Base-by-base conservation (phyloP, 352 stramenopile genomes). In the Aphanomyces euteiches region DNA sequence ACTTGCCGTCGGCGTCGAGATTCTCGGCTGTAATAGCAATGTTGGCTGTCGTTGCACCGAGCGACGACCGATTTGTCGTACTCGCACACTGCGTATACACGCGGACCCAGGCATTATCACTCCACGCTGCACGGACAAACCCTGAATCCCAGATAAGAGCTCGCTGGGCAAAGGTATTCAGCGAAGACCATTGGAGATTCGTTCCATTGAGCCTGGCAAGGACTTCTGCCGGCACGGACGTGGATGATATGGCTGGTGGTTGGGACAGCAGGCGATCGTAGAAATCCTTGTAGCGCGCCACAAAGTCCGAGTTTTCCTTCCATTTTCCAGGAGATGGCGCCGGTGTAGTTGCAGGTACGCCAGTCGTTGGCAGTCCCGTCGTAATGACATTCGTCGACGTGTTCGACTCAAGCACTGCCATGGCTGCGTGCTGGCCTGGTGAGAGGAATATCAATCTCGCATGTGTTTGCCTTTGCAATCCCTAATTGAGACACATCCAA, bases 101-200 rank as follows among this genome's bases (percentile, higher is more conserved):
- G 28, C 41, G 17, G n/a, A 47, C n/a, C 36, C 8, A 63, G 4
- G 45, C 28, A 7, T 8, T 37, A 15, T 15, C 50, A 28, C 28
- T 28, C 28, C 28, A 28, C 7, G 43, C 40, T 13, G n/a, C 36
- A 1, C 54, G 48, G 19, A 70, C 64, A 41, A 50, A 70, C n/a
- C 64, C 64, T 5, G 45, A 17, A 36, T 70, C 64, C 64, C 64
- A 70, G 15, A 70, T 13, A 15, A 70, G 28, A 21, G 64, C 64
- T 6, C 45, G 64, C 21, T 47, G n/a, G 7, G 64, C 64, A 5
- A 70, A 56, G 19, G 64, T 38, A 15, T 54, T 54, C 45, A 70
- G 40, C 36, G 64, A 61, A n/a, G 43, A 43, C 64, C 64, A 70
- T 4, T 17, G 15, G 4, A 70, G 40, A 4, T 54, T 45, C 5